A percentile compares a stretch with the other conserved stretches of the same genome.
Evolutionary conservation across 2,329 filamentous ascomycete species (phyloP).

Genomic region (Trichoderma citrinoviride): DNA sequence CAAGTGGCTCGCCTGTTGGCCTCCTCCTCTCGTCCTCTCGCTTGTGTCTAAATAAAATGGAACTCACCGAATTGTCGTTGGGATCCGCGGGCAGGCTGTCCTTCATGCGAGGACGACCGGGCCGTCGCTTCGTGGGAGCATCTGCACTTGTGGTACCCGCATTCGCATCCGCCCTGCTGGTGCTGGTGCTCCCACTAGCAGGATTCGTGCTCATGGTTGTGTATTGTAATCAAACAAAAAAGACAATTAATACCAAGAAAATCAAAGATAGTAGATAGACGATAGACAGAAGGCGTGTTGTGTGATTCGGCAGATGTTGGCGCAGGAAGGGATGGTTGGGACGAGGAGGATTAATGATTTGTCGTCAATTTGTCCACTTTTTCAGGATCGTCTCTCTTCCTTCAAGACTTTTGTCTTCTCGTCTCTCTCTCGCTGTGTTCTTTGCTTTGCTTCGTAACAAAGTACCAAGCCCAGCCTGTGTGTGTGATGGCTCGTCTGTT

Average conservation of each 20-base stretch:
- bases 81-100: slow-evolving; percentile 11
- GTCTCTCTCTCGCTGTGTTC: too few species aligned
- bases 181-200: neutral
- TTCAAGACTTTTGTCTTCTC: too few species aligned
- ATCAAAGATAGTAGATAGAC: too few species aligned
- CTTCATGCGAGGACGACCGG: slow-evolving; percentile 19
- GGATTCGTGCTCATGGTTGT: neutral
- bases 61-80: slow-evolving; percentile 16
- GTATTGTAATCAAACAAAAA: too few species aligned
- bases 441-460: too few species aligned
- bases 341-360: neutral
- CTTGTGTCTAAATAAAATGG: too few species aligned
- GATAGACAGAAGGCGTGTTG: neutral
- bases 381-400: too few species aligned
- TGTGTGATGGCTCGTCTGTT: neutral
- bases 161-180: neutral
- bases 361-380: neutral
- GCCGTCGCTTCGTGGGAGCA: neutral
- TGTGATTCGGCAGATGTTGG: neutral
- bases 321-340: neutral
- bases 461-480: too few species aligned
- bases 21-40: neutral
- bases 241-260: too few species aligned
- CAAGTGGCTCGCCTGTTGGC: neutral
- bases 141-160: neutral